Percentiles rank a stretch among this genome's conserved stretches.
phyloP scores from a whole-genome alignment of 2,329 filamentous ascomycete genomes.

The Epichloe amarillans region DNA sequence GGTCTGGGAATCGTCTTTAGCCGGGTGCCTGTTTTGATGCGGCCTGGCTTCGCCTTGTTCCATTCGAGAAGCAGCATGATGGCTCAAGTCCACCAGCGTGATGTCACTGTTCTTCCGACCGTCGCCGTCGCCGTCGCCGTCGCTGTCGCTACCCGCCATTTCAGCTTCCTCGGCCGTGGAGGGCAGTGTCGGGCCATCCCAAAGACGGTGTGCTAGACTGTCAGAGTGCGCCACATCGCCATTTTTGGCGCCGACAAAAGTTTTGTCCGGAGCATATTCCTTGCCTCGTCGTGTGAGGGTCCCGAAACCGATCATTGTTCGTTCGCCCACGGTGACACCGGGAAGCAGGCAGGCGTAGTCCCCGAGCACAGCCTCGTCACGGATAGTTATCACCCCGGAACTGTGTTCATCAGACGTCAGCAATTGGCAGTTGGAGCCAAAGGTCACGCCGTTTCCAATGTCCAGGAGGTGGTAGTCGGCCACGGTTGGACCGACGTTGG shows the following conservation, averaged over 20 bases:
- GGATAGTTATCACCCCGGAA: conserved; percentile 32
- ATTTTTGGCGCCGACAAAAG: conserved; percentile 39
- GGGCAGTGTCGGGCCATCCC: conserved; percentile 6
- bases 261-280: conserved; percentile 28
- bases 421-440: conserved; percentile 39
- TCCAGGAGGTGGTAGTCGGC: conserved; percentile 41
- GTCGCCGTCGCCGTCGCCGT: conserved; percentile 9
- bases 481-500: conserved; percentile 39
- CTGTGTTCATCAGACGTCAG: conserved; percentile 38
- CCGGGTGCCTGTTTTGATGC: background rate
- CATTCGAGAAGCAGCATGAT: conserved; percentile 1
- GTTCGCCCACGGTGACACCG: conserved; percentile 33
- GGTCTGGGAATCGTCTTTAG: conserved; percentile 2
- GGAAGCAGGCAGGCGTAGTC: conserved; percentile 40
- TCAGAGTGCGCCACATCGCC: conserved; percentile 25
- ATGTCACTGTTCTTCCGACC: conserved; percentile 14
- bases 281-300: conserved; percentile 33
- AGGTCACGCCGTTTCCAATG: conserved; percentile 43
- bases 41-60: conserved; percentile 2
- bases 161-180: conserved; percentile 3
- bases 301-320: conserved; percentile 39
- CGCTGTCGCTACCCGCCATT: conserved; percentile 5
- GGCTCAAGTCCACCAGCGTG: conserved; percentile 10
- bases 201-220: conserved; percentile 22
- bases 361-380: conserved; percentile 39